Conservation (phyloP, 306 rosid genomes). For the Purshia tridentata region DNA sequence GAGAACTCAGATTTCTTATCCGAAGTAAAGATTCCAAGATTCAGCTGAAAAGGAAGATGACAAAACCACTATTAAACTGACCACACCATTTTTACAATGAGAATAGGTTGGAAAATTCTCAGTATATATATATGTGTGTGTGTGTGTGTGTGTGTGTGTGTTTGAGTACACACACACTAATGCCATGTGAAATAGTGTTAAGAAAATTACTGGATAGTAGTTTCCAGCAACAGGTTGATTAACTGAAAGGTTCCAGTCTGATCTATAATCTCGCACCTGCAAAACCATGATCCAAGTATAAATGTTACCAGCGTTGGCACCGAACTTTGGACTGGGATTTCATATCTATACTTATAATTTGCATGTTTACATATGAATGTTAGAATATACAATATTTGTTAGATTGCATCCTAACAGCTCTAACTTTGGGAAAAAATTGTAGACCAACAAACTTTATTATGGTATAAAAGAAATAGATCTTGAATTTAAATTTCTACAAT, state of each 20-base stretch:
- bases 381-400: too few relatives aligned
- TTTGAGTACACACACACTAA: neutral
- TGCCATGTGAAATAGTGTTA: neutral
- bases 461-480: too few relatives aligned
- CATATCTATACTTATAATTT: too few relatives aligned
- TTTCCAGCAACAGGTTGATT: slow-evolving; percentile 89
- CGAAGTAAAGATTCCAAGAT: slow-evolving; percentile 69
- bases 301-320: neutral
- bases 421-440: too few relatives aligned
- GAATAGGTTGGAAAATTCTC: neutral
- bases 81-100: neutral
- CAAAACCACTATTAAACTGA: neutral
- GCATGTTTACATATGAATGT: too few relatives aligned
- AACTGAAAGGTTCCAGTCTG: slow-evolving; percentile 78
- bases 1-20: slow-evolving; percentile 79
- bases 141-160: neutral
- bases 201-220: slow-evolving; percentile 76
- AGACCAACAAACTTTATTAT: too few relatives aligned
- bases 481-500: too few relatives aligned
- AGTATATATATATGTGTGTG: neutral
- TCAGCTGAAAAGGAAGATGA: slow-evolving; percentile 16
- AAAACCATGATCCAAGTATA: slow-evolving; percentile 7
- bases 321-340: too few relatives aligned
- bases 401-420: too few relatives aligned
- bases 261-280: slow-evolving; percentile 76